Base-by-base conservation (phyloP, 2,329 filamentous ascomycete genomes). In the Penicillium sp. region DNA sequence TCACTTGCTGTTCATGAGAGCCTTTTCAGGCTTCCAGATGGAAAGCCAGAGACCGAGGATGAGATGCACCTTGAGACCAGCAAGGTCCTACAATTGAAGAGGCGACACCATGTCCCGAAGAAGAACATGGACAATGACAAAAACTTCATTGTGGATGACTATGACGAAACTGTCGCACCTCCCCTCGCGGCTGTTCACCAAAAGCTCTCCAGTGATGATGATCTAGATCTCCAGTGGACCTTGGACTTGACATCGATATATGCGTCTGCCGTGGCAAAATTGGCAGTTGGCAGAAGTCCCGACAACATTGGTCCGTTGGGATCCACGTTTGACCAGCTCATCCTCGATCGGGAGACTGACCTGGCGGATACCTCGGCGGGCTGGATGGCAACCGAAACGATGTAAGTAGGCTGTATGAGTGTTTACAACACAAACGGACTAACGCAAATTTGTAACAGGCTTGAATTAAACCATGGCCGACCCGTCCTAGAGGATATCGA, bases 91-190 rank as follows among this genome's bases (percentile, higher is more conserved):
- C 69, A 65, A 2, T 19, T 66, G 17, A 75, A 60, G 51, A 67
- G 59, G 62, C 54, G 54, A 30, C 69, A 69, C 19, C 63, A 68
- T 42, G 45, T 60, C 28, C 42, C 60, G 42, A 45, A 35, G 30
- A 63, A 37, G 42, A 54, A 61, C 53, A 62, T 53, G 17, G 45
- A 53, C n/a, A 62, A 60, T 24, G 59, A 66, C 15, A 66, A 70
- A 51, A 66, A 76, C 53, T 79, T 79, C 54, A 61, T 79, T n/a
- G 75, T 79, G 22, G 72, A 79, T 62, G 78, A 79, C 60, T 72
- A 66, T 72, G 73, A 77, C 58, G 75, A 75, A 59, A 71, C 71
- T 26, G 62, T 64, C 40, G 65, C 45, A 33, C 33, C 62, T 42
- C 55, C 61, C 12, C 51, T 55, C 3, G 42, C 53, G 30, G 57